Evolutionary conservation across 2,329 filamentous ascomycete genomes (phyloP).

Genomic region (Alternaria brassicicola): DNA sequence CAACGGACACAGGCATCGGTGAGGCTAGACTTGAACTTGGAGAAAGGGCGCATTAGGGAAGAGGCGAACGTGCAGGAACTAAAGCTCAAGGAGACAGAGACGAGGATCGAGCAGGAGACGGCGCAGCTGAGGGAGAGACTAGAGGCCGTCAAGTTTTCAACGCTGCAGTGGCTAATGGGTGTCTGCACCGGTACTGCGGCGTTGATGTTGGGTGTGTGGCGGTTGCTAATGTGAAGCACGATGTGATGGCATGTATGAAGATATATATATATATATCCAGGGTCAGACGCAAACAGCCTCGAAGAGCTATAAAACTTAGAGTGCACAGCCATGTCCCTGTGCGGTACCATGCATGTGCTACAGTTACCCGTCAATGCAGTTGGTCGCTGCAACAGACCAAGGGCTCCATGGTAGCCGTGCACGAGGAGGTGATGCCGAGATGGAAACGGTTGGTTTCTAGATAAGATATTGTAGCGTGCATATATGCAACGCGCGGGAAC

Average conservation of each 20-base stretch:
- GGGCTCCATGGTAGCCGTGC: constrained; percentile 10
- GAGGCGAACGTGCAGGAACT: constrained; percentile 96
- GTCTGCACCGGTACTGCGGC: constrained; percentile 70
- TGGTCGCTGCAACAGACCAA: constrained; percentile 15
- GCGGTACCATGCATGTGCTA: constrained; percentile 26
- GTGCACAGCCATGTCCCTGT: constrained; percentile 14
- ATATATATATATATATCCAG: not conserved
- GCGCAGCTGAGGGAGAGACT: constrained; percentile 84
- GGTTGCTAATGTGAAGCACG: constrained; percentile 64
- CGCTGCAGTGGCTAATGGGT: constrained; percentile 94
- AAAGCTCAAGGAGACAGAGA: constrained; percentile 98
- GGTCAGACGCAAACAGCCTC: constrained; percentile 3
- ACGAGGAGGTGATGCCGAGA: constrained; percentile 19
- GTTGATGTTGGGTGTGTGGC: constrained; percentile 70
- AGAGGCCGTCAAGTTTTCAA: constrained; percentile 97
- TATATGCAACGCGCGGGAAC: constrained; percentile 5
- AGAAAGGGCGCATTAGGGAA: constrained; percentile 95
- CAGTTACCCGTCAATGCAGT: constrained; percentile 26
- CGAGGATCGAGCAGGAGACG: constrained; percentile 96
- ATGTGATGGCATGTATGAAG: not conserved
- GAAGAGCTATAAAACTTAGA: not conserved
- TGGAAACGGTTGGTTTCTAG: constrained; percentile 1
- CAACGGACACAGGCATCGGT: constrained; percentile 92
- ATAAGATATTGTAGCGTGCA: constrained; percentile 18
- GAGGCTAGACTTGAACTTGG: constrained; percentile 88